These are phyloP conservation scores for Penicillium decumbens DNA, from an alignment of 2,329 filamentous ascomycete species.

Conservation along the genomic window DNA sequence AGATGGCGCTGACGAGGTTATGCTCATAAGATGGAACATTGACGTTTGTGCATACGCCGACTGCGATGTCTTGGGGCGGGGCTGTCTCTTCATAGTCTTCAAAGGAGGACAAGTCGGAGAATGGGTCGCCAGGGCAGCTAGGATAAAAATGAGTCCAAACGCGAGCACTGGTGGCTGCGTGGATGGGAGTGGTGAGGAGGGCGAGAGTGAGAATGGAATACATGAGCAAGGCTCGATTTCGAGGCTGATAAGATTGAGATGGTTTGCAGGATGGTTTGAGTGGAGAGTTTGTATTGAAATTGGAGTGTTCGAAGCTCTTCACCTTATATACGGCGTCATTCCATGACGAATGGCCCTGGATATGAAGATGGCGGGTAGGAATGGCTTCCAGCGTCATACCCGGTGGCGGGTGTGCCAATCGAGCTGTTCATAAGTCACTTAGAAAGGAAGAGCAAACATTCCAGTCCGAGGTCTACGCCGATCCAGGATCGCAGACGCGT, in stretches of 20 bases:
- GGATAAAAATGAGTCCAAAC: conserved; percentile 33
- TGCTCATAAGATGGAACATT: conserved; percentile 23
- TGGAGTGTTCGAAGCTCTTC: not conserved
- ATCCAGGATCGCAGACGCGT: conserved; percentile 11
- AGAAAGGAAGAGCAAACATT: conserved; percentile 13
- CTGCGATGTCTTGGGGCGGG: conserved; percentile 21
- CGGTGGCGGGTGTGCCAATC: conserved; percentile 13
- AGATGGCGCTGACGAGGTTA: conserved; percentile 25
- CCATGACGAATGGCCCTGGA: conserved; percentile 1
- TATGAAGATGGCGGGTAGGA: conserved; percentile 21
- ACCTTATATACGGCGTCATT: conserved; percentile 12
- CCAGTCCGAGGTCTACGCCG: conserved; percentile 9
- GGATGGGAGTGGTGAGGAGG: conserved; percentile 19
- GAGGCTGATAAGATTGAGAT: not conserved
- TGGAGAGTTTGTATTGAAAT: no score
- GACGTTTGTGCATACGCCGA: conserved; percentile 25
- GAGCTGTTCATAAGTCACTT: conserved; percentile 1
- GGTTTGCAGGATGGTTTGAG: not conserved
- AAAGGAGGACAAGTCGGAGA: conserved; percentile 19
- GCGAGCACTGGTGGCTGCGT: conserved; percentile 24
- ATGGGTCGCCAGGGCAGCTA: conserved; percentile 22
- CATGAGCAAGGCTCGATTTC: conserved; percentile 7
- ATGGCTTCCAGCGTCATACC: conserved; percentile 19
- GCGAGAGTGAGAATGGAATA: conserved; percentile 19
- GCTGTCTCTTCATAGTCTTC: conserved; percentile 24